Evolutionary conservation across 371 early-diverging fungal species (phyloP).

Genomic region (Apophysomyces sp.): DNA sequence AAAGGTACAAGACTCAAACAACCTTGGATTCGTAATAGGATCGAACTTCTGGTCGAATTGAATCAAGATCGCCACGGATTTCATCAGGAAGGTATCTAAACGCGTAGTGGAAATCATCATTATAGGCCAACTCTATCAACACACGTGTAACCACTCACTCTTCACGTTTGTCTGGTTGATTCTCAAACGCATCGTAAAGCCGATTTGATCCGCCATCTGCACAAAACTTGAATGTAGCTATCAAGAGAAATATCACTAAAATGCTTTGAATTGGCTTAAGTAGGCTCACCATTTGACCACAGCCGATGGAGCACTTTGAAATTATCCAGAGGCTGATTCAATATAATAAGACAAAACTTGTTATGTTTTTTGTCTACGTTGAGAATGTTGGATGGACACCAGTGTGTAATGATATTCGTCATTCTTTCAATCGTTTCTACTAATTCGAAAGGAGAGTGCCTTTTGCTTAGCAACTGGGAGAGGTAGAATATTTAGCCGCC

Average conservation of each 20-base stretch:
- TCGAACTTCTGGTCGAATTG: slow-evolving; percentile 64
- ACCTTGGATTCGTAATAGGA: slow-evolving; percentile 60
- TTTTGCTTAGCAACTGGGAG: too few species aligned
- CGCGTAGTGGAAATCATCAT: background rate
- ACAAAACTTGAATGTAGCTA: slow-evolving; percentile 70
- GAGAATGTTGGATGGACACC: slow-evolving; percentile 39
- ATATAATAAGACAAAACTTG: slow-evolving; percentile 33
- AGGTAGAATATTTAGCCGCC: background rate
- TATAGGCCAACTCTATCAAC: too few species aligned
- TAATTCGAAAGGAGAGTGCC: too few species aligned
- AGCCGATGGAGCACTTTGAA: slow-evolving; percentile 25
- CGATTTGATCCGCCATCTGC: slow-evolving; percentile 94
- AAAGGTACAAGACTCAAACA: background rate
- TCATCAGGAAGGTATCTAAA: slow-evolving; percentile 76
- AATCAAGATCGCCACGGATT: slow-evolving; percentile 88
- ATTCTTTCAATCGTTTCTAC: background rate
- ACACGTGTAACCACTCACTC: slow-evolving; percentile 32
- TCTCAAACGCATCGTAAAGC: slow-evolving; percentile 66
- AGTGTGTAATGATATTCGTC: slow-evolving; percentile 25
- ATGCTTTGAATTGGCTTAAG: background rate
- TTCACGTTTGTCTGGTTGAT: slow-evolving; percentile 38
- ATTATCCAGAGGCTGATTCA: slow-evolving; percentile 39
- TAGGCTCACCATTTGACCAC: slow-evolving; percentile 35
- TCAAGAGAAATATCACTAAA: background rate
- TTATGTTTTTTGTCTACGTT: slow-evolving; percentile 13